These are phyloP conservation scores for Globisporangium lucens DNA, from an alignment of 352 stramenopile species.

Conservation along the genomic window DNA sequence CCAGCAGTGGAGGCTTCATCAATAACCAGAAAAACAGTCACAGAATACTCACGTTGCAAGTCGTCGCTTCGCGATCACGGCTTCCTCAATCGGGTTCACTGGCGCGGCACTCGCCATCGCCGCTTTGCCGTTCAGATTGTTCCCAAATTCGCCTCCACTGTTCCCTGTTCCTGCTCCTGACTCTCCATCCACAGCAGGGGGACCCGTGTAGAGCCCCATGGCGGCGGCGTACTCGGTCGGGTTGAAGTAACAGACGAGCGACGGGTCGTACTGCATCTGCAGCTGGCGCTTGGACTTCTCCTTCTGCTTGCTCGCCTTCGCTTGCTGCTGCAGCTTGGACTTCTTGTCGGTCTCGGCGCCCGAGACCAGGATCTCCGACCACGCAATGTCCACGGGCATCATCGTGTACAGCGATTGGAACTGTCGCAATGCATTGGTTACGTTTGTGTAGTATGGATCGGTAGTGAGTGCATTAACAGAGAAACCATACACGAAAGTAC, in stretches of 20 bases:
- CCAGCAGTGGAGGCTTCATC: no score
- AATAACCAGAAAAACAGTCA: neutral
- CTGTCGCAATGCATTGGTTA: conserved; percentile 19
- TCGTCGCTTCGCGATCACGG: conserved; percentile 46
- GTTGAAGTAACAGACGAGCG: conserved; percentile 76
- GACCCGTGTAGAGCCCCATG: conserved; percentile 60
- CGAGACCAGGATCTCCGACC: conserved; percentile 56
- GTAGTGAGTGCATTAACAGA: neutral
- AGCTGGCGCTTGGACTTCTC: conserved; percentile 34
- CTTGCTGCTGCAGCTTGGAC: conserved; percentile 25
- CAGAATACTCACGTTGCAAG: conserved; percentile 42
- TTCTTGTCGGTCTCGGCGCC: conserved; percentile 45
- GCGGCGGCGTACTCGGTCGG: conserved; percentile 68
- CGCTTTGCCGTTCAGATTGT: neutral
- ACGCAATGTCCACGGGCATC: conserved; percentile 62
- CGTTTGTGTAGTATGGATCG: neutral
- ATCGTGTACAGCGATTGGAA: conserved; percentile 71
- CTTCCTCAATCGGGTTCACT: conserved; percentile 65
- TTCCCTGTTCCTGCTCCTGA: neutral
- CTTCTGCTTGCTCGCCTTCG: conserved; percentile 42
- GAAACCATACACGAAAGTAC: conserved; percentile 17
- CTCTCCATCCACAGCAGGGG: neutral
- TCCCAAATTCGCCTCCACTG: neutral
- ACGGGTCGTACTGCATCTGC: conserved; percentile 67
- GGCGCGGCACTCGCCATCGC: conserved; percentile 11